Evolutionary conservation across 2,329 filamentous ascomycete species (phyloP), one percentile per base, ranked within the genome.

Genomic region (Aspergillus pseudonomiae): DNA sequence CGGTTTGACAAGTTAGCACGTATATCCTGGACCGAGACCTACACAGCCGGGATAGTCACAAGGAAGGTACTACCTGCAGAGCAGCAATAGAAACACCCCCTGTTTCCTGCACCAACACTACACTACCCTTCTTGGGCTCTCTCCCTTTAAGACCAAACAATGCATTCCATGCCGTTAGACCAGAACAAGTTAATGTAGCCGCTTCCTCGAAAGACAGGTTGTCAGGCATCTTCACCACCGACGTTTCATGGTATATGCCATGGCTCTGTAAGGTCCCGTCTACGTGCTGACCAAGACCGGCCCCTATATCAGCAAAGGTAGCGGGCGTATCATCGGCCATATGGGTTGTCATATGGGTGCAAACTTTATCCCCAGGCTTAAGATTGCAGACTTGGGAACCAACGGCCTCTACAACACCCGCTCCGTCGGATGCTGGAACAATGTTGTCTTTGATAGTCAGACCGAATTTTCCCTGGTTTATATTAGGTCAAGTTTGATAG

Each of bases 71-170:
- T 65, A 74, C 73, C 74, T 85, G 81, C 1, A 86, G 65, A 0
- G 82, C 84, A 63, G 84, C 83, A 41, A 85, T 77, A 45, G 77
- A 80, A 26, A 86, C 84, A 50, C 84, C 84, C 4, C 84, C 84
- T 0, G 83, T 85, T 1, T 84, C 84, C 64, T 86, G 83, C 1
- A 81, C 83, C 45, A 86, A 73, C 5, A 87, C 83, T 59, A 74
- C 80, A 50, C 80, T 72, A 1, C 79, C 81, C 1, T 77, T 71
- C 63, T 72, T 75, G 7, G 80, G 62, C 7, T 71, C 70, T 62
- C 73, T 73, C 50, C 75, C 75, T 67, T 79, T 73, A 5, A 85
- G 68, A 12, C 84, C 84, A 65, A 83, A 7, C 34, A 86, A 75
- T 0, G 80, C 82, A 68, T 86, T 85, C 84, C 84, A 86, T 0